Percentiles rank a stretch among this genome's conserved stretches.
phyloP scores from a whole-genome alignment of 805 yeast genomes.

The Candida qinlingensis region DNA sequence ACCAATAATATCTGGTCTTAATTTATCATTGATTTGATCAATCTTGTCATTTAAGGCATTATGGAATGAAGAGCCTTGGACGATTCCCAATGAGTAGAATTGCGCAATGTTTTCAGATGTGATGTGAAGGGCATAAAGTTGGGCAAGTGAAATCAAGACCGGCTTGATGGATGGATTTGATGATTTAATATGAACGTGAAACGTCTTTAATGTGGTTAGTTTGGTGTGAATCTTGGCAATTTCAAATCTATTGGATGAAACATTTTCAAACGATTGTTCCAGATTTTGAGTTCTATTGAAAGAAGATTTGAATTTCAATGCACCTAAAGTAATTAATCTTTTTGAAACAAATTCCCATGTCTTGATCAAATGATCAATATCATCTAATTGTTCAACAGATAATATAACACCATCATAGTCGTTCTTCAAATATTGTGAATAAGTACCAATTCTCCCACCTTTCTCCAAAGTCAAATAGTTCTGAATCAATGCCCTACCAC shows the following conservation, averaged over 20 bases:
- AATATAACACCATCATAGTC: neutral
- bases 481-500: conserved; percentile 63
- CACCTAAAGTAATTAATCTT: conserved; percentile 14
- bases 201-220: conserved; percentile 30
- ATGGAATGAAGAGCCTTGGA: conserved; percentile 34
- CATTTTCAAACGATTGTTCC: conserved; percentile 21
- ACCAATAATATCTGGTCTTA: conserved; percentile 69
- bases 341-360: conserved; percentile 31
- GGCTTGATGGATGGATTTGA: conserved; percentile 30
- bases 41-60: conserved; percentile 26
- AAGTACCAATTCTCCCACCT: conserved; percentile 25
- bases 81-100: conserved; percentile 48
- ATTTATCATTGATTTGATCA: conserved; percentile 30
- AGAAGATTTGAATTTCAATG: conserved; percentile 12
- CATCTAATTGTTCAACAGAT: conserved; percentile 18
- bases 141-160: conserved; percentile 48
- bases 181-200: conserved; percentile 22
- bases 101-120: conserved; percentile 62
- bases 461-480: conserved; percentile 30
- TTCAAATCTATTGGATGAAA: conserved; percentile 22
- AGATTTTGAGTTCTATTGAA: conserved; percentile 8
- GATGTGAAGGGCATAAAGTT: conserved; percentile 55
- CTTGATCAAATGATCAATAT: conserved; percentile 10
- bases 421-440: conserved; percentile 25
- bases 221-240: conserved; percentile 34